phyloP scores from a whole-genome alignment of 441 rosid species.

The Viola pubescens region DNA sequence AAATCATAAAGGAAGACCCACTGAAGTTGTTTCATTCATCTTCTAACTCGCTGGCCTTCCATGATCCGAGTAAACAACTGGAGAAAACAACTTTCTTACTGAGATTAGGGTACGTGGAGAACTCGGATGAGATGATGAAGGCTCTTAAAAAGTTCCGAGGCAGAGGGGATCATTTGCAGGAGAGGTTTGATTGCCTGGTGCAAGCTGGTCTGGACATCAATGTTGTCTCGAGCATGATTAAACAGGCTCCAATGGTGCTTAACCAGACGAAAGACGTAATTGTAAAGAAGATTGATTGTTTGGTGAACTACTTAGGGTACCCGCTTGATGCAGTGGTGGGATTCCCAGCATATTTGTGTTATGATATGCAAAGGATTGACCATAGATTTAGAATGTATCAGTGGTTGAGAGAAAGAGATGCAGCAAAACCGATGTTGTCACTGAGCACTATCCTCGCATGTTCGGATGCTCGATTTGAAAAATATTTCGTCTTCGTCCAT shows the following conservation, averaged over 20 bases:
- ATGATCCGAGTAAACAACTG: conserved; percentile 25
- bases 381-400: conserved; percentile 59
- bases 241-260: conserved; percentile 55
- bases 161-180: conserved; percentile 74
- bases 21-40: conserved; percentile 46
- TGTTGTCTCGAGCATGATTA: conserved; percentile 40
- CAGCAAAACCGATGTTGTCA: conserved; percentile 50
- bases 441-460: conserved; percentile 60
- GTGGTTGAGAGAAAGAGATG: conserved; percentile 57
- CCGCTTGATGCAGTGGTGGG: conserved; percentile 41
- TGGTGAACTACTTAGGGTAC: conserved; percentile 43
- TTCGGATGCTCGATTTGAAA: conserved; percentile 59
- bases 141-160: conserved; percentile 67
- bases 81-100: conserved; percentile 57
- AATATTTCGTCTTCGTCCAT: conserved; percentile 56
- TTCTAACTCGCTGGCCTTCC: conserved; percentile 20
- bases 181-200: conserved; percentile 74
- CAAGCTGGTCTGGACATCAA: conserved; percentile 55
- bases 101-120: conserved; percentile 61
- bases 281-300: conserved; percentile 54
- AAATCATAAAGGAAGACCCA: conserved; percentile 51
- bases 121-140: conserved; percentile 72
- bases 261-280: conserved; percentile 64
- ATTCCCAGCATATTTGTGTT: conserved; percentile 69
- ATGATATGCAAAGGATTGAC: conserved; percentile 55